phyloP scores from a whole-genome alignment of 176 grass and related monocot genomes.

The Triticum timopheevii region DNA sequence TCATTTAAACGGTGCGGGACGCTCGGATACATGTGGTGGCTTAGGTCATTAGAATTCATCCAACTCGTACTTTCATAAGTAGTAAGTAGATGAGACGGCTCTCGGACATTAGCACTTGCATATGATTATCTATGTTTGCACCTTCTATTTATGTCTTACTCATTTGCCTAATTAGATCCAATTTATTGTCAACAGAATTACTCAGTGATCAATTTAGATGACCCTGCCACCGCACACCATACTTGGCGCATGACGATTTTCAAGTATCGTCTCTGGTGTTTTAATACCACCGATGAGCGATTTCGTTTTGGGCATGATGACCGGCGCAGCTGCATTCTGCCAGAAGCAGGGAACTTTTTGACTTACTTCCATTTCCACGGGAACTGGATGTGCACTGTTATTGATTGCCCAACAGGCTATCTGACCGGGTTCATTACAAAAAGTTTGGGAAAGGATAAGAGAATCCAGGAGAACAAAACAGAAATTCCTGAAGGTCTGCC shows the following conservation, averaged over 20 bases:
- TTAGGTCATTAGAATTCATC: neutral
- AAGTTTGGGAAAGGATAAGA: neutral
- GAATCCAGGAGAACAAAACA: neutral
- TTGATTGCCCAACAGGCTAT: neutral
- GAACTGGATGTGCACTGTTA: neutral
- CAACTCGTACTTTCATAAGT: neutral
- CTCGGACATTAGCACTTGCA: neutral
- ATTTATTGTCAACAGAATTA: neutral
- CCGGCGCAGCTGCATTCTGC: neutral
- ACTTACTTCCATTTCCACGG: neutral
- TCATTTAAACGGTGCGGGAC: too few relatives aligned
- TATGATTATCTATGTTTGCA: neutral
- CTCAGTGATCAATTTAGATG: neutral
- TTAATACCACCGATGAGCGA: neutral
- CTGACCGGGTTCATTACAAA: neutral
- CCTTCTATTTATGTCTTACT: neutral
- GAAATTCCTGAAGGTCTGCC: neutral
- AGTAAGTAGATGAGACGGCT: too few relatives aligned
- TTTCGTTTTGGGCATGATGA: neutral
- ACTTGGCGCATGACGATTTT: neutral
- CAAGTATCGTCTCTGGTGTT: neutral
- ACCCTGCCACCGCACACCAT: neutral
- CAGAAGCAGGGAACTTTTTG: neutral
- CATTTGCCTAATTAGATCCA: neutral
- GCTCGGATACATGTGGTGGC: neutral